A percentile compares a stretch with the other conserved stretches of the same genome.
Evolutionary conservation across 2,329 filamentous ascomycete genomes (phyloP).

Genomic region (Uncinocarpus reesii): DNA sequence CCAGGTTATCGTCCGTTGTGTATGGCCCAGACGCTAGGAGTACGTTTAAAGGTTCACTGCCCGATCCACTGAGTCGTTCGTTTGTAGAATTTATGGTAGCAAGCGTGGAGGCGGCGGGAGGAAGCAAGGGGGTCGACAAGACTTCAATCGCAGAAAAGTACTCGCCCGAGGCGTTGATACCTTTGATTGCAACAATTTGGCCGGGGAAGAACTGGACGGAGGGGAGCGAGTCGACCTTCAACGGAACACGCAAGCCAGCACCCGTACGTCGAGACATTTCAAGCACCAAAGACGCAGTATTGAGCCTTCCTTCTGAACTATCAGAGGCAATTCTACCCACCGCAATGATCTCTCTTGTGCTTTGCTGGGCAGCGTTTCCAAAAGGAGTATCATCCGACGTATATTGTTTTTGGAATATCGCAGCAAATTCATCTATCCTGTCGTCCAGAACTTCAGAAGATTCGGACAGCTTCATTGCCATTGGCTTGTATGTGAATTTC

Average conservation of each 20-base stretch:
- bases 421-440: conserved; percentile 78
- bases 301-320: conserved; percentile 68
- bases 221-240: conserved; percentile 61
- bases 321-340: conserved; percentile 89
- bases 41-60: conserved; percentile 60
- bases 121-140: conserved; percentile 62
- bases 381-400: conserved; percentile 69
- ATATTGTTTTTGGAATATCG: conserved; percentile 63
- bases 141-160: conserved; percentile 73
- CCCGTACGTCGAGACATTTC: conserved; percentile 80
- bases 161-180: conserved; percentile 75
- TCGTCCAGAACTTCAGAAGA: conserved; percentile 90
- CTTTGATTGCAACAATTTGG: conserved; percentile 78
- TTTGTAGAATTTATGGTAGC: conserved; percentile 57
- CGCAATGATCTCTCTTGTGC: conserved; percentile 75
- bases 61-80: conserved; percentile 56
- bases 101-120: conserved; percentile 60
- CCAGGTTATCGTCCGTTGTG: conserved; percentile 82
- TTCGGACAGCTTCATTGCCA: conserved; percentile 90
- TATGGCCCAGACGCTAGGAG: conserved; percentile 79
- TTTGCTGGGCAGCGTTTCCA: conserved; percentile 75
- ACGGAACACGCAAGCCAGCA: conserved; percentile 66
- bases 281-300: conserved; percentile 71
- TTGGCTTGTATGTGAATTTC: conserved; percentile 81
- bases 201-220: conserved; percentile 84